Evolutionary conservation across 352 stramenopile genomes (phyloP).

Genomic region (Lagenidium giganteum): DNA sequence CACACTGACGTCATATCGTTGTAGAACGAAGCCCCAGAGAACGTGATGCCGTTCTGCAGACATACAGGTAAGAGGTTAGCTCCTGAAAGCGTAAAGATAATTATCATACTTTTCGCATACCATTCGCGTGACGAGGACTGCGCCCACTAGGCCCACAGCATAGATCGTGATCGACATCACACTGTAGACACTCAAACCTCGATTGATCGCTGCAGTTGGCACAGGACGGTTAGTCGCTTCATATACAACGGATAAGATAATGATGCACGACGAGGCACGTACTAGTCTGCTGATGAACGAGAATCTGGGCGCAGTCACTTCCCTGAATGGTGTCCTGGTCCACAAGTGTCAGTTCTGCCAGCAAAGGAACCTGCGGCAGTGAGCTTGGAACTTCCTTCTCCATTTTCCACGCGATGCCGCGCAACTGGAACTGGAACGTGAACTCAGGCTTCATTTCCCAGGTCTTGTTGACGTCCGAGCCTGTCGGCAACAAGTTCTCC

Average conservation of each 20-base stretch:
- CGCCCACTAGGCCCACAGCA: conserved; percentile 61
- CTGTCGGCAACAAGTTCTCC: conserved; percentile 55
- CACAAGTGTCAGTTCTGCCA: conserved; percentile 60
- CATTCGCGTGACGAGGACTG: conserved; percentile 79
- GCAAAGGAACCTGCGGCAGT: conserved; percentile 23
- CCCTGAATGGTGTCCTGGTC: conserved; percentile 43
- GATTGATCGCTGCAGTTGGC: conserved; percentile 35
- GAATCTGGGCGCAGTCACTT: conserved; percentile 62
- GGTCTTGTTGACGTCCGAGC: conserved; percentile 41
- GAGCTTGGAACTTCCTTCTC: conserved; percentile 5
- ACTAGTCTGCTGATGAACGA: conserved; percentile 63
- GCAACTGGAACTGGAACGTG: conserved; percentile 71
- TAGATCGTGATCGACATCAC: conserved; percentile 86
- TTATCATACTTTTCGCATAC: conserved; percentile 16
- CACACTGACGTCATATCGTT: conserved; percentile 83
- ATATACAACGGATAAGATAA: background rate
- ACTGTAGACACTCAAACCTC: conserved; percentile 78
- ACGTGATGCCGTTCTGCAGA: conserved; percentile 70
- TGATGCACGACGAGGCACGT: conserved; percentile 11
- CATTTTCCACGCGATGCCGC: conserved; percentile 38
- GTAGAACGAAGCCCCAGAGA: conserved; percentile 72
- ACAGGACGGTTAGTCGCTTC: conserved; percentile 10
- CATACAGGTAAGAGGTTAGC: background rate
- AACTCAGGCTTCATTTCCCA: conserved; percentile 72
- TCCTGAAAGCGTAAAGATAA: background rate